Evolutionary conservation across 805 yeast genomes (phyloP).

Genomic region (Metschnikowia shivogae): DNA sequence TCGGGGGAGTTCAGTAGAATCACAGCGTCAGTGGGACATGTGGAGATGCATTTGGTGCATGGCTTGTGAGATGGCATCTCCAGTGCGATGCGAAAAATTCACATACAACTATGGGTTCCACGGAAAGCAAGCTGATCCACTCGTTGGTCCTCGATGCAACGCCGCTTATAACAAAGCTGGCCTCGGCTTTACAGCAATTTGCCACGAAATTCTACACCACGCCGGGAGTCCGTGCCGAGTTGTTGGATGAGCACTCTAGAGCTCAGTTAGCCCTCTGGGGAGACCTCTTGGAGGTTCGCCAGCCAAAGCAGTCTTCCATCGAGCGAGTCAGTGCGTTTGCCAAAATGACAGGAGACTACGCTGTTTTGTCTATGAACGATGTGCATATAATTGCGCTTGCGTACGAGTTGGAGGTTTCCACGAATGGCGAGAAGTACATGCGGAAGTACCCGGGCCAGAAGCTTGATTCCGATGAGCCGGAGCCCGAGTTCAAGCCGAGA

Average conservation of each 20-base stretch:
- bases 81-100: slow-evolving; percentile 5
- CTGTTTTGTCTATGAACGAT: slow-evolving; percentile 88
- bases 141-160: slow-evolving; percentile 71
- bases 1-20: too few species aligned
- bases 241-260: slow-evolving; percentile 81
- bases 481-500: slow-evolving; percentile 3
- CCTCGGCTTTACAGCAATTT: slow-evolving; percentile 62
- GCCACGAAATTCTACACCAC: slow-evolving; percentile 80
- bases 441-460: slow-evolving; percentile 71
- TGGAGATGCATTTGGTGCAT: too few species aligned
- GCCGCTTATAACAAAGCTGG: slow-evolving; percentile 84
- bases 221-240: slow-evolving; percentile 85
- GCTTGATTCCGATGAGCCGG: slow-evolving; percentile 22
- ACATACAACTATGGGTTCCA: neutral
- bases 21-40: too few species aligned
- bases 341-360: slow-evolving; percentile 82
- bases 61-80: slow-evolving; percentile 1
- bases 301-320: slow-evolving; percentile 65
- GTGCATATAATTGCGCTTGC: slow-evolving; percentile 87
- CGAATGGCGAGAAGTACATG: slow-evolving; percentile 65
- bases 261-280: slow-evolving; percentile 79
- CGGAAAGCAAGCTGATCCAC: slow-evolving; percentile 9
- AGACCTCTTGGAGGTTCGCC: slow-evolving; percentile 63
- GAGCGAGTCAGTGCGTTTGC: slow-evolving; percentile 72
- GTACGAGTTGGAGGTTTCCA: slow-evolving; percentile 79